These are phyloP conservation scores for Pluteus cervinus DNA, from an alignment of 768 basidiomycete genomes.

Conservation along the genomic window DNA sequence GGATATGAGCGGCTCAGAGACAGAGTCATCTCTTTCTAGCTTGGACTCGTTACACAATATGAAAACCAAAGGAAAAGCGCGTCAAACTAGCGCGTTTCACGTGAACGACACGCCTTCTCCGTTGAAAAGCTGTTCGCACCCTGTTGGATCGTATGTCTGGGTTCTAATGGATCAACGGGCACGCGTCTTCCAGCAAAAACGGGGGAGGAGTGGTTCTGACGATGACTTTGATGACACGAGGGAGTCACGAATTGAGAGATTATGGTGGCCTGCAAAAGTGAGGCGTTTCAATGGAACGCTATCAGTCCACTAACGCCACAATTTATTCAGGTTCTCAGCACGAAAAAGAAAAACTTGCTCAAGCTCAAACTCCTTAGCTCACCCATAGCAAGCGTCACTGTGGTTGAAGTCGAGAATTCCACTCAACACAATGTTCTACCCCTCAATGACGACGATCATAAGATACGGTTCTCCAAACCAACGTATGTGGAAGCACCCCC, in stretches of 20 bases:
- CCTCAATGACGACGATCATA: conserved; percentile 21
- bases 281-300: conserved; percentile 10
- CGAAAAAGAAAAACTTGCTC: conserved; percentile 12
- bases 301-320: conserved; percentile 5
- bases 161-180: conserved; percentile 30
- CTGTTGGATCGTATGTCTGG: conserved; percentile 7
- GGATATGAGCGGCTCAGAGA: too few relatives aligned
- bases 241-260: too few relatives aligned
- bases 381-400: conserved; percentile 15
- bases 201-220: too few relatives aligned
- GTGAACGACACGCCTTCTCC: too few relatives aligned
- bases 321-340: conserved; percentile 13
- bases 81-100: too few relatives aligned
- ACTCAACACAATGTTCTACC: conserved; percentile 37
- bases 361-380: conserved; percentile 21
- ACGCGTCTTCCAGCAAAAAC: conserved; percentile 23
- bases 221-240: conserved; percentile 14
- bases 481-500: conserved; percentile 16
- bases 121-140: too few relatives aligned
- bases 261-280: conserved; percentile 77
- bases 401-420: conserved; percentile 26
- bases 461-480: conserved; percentile 29
- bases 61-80: too few relatives aligned
- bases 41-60: too few relatives aligned
- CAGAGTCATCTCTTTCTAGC: too few relatives aligned